Evolutionary conservation across 495 filamentous ascomycete species (phyloP).

Genomic region (Lepidopterella palustris): DNA sequence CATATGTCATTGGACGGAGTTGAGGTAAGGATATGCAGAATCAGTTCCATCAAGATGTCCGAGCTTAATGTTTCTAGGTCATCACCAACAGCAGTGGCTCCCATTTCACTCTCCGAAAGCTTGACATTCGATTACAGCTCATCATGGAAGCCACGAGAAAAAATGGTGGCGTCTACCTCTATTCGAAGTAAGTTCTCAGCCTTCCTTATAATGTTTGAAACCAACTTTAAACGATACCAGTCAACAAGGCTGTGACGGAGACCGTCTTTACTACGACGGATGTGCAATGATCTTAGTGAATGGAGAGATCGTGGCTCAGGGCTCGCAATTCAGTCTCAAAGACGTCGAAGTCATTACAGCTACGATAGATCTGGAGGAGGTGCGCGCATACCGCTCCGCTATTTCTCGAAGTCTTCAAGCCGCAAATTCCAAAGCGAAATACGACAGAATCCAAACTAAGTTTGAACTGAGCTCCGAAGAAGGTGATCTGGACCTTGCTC

Average conservation of each 20-base stretch:
- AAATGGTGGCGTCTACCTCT: conserved; percentile 71
- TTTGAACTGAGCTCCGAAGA: conserved; percentile 37
- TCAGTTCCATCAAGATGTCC: too few relatives aligned
- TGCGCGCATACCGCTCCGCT: conserved; percentile 49
- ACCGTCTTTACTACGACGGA: conserved; percentile 62
- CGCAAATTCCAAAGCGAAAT: conserved; percentile 33
- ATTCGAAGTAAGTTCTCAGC: too few relatives aligned
- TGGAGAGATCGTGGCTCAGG: conserved; percentile 63
- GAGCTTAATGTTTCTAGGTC: too few relatives aligned
- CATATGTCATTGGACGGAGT: conserved; percentile 54
- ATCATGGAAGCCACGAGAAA: conserved; percentile 65
- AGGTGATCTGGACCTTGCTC: conserved; percentile 31
- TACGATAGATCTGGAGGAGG: conserved; percentile 74
- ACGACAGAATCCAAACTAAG: conserved; percentile 41
- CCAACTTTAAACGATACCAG: too few relatives aligned
- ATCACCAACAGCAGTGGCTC: conserved; percentile 69
- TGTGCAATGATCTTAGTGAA: conserved; percentile 73
- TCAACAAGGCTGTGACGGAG: conserved; percentile 69
- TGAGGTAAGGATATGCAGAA: too few relatives aligned
- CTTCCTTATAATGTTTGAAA: too few relatives aligned
- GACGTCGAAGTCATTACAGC: conserved; percentile 81
- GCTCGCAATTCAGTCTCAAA: conserved; percentile 65
- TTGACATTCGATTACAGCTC: conserved; percentile 64
- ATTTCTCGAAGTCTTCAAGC: conserved; percentile 55
- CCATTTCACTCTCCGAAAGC: conserved; percentile 69